phyloP scores from a whole-genome alignment of 164 flowering plant genomes.

The Stephania yunnanensis region DNA sequence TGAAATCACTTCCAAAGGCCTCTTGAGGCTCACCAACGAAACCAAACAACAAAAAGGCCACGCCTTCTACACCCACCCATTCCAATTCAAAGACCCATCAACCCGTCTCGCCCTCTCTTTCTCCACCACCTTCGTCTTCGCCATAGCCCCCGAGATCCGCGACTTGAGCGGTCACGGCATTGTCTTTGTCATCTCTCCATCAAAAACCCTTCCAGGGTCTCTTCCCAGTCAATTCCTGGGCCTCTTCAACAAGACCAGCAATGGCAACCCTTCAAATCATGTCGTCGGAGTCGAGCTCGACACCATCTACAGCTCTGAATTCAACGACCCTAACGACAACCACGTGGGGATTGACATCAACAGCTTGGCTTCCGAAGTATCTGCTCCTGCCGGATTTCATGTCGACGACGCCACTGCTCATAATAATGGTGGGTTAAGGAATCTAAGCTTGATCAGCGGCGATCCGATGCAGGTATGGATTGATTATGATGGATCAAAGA shows the following conservation, averaged over 20 bases:
- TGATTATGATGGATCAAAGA: conserved; percentile 29
- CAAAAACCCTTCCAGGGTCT: conserved; percentile 31
- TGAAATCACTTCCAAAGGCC: conserved; percentile 36
- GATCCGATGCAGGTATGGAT: conserved; percentile 39
- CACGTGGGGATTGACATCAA: conserved; percentile 47
- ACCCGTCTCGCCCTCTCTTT: conserved; percentile 37
- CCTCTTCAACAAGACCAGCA: conserved; percentile 30
- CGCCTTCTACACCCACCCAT: conserved; percentile 45
- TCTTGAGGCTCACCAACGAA: conserved; percentile 45
- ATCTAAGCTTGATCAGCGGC: conserved; percentile 20
- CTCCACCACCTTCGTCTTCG: conserved; percentile 62
- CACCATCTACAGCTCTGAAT: conserved; percentile 15
- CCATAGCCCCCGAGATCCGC: conserved; percentile 39
- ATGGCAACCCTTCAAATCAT: conserved; percentile 2
- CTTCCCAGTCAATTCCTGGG: conserved; percentile 61
- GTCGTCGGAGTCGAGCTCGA: conserved; percentile 24
- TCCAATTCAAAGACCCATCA: conserved; percentile 40
- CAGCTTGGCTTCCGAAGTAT: conserved; percentile 21
- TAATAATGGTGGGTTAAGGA: conserved; percentile 1
- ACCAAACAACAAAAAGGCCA: conserved; percentile 39
- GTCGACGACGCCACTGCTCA: not conserved
- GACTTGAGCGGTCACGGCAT: conserved; percentile 62
- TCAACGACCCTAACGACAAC: conserved; percentile 28
- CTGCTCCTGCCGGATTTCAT: conserved; percentile 26
- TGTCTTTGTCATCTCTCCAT: conserved; percentile 46